Conservation (phyloP, 2,329 filamentous ascomycete genomes). For the Nothophoma quercina region DNA sequence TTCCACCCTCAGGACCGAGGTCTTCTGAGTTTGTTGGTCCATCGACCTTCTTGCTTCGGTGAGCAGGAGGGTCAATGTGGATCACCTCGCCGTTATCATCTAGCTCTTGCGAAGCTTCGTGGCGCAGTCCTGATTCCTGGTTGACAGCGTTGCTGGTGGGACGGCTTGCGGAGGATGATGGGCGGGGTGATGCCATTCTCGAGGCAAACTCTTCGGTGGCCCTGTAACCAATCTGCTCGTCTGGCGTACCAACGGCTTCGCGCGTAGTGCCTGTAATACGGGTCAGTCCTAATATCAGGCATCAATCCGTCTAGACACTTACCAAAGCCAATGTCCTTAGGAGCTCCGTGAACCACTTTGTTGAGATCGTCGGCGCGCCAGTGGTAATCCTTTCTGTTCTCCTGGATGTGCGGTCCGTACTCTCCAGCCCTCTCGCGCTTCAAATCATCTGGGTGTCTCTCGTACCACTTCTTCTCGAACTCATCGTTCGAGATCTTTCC, state of each 20-base stretch:
- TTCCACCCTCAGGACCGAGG: slow-evolving; percentile 55
- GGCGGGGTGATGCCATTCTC: slow-evolving; percentile 74
- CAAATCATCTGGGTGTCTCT: slow-evolving; percentile 85
- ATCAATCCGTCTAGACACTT: slow-evolving; percentile 43
- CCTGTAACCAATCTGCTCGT: slow-evolving; percentile 88
- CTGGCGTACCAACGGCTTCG: slow-evolving; percentile 75
- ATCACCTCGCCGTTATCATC: slow-evolving; percentile 69
- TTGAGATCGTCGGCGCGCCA: slow-evolving; percentile 91
- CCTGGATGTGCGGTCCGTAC: slow-evolving; percentile 66
- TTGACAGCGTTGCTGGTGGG: slow-evolving; percentile 57
- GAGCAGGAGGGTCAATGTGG: slow-evolving; percentile 75
- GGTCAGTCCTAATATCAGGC: slow-evolving; percentile 53
- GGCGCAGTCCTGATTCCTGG: slow-evolving; percentile 61
- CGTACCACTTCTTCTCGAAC: slow-evolving; percentile 90
- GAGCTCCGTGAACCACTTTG: slow-evolving; percentile 79
- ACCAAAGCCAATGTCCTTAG: slow-evolving; percentile 61
- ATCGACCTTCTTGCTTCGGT: slow-evolving; percentile 53
- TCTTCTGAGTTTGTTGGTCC: slow-evolving; percentile 62
- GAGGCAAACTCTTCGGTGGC: slow-evolving; percentile 85
- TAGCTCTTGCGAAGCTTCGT: slow-evolving; percentile 55
- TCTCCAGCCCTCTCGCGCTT: slow-evolving; percentile 75
- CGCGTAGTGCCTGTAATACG: slow-evolving; percentile 67
- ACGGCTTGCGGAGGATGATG: slow-evolving; percentile 55
- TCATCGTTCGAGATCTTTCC: slow-evolving; percentile 77
- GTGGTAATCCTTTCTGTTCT: slow-evolving; percentile 75